A percentile compares a stretch with the other conserved stretches of the same genome.
phyloP scores from a whole-genome alignment of 2,329 filamentous ascomycete genomes.

The Pyrenochaeta sp. region DNA sequence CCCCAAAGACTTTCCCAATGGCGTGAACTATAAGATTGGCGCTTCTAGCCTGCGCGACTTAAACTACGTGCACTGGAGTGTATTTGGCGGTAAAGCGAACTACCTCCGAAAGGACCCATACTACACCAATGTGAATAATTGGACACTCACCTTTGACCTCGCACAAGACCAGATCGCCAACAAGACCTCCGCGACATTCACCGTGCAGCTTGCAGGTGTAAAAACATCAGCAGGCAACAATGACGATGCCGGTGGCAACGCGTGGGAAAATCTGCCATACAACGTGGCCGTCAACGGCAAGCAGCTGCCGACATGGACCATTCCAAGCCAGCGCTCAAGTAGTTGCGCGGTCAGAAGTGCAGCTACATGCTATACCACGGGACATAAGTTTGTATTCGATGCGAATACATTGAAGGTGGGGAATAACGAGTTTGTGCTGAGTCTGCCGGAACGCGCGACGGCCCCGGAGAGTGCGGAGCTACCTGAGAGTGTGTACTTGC shows the following conservation, averaged over 20 bases:
- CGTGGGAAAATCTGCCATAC: slow-evolving; percentile 64
- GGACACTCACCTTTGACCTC: slow-evolving; percentile 32
- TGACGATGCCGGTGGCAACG: slow-evolving; percentile 39
- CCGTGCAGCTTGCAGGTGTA: slow-evolving; percentile 69
- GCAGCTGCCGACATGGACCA: slow-evolving; percentile 61
- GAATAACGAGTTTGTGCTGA: slow-evolving; percentile 64
- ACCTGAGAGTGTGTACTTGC: slow-evolving; percentile 64
- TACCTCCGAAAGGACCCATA: slow-evolving; percentile 52
- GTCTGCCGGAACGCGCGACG: slow-evolving; percentile 66
- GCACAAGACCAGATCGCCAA: slow-evolving; percentile 49
- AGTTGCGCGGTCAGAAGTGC: slow-evolving; percentile 27
- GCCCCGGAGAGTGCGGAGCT: slow-evolving; percentile 66
- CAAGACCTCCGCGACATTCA: slow-evolving; percentile 62
- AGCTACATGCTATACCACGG: slow-evolving; percentile 23
- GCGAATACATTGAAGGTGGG: slow-evolving; percentile 53
- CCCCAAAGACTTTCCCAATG: slow-evolving; percentile 65
- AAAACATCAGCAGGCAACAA: slow-evolving; percentile 60
- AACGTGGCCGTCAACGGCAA: slow-evolving; percentile 57
- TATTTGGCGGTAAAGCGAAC: slow-evolving; percentile 66
- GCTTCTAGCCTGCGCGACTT: slow-evolving; percentile 61
- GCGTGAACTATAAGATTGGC: slow-evolving; percentile 66
- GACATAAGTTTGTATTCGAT: slow-evolving; percentile 25
- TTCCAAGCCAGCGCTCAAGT: slow-evolving; percentile 39
- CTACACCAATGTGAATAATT: slow-evolving; percentile 47
- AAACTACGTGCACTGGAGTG: slow-evolving; percentile 73